Conservation (phyloP, 1,139 yeast genomes). For the Candida buenavistaensis region DNA sequence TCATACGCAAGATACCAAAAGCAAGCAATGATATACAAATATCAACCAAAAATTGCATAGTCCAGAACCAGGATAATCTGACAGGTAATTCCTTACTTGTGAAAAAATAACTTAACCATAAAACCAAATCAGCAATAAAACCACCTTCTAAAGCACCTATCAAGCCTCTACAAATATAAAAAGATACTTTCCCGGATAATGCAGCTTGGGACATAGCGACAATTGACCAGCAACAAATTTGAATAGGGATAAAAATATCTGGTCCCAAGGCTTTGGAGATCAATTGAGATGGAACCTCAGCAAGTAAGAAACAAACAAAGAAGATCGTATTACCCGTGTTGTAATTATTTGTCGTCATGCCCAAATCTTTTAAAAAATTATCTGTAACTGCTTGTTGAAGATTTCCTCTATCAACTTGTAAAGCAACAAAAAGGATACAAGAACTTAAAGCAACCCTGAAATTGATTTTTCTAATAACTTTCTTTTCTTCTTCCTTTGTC, state of each 20-base stretch:
- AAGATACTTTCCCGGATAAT: slow-evolving; percentile 23
- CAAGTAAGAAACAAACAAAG: slow-evolving; percentile 26
- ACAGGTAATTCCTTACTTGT: slow-evolving; percentile 27
- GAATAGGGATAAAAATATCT: slow-evolving; percentile 33
- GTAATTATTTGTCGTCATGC: slow-evolving; percentile 29
- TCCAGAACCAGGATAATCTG: slow-evolving; percentile 23
- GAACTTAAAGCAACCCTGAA: slow-evolving; percentile 29
- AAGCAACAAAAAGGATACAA: slow-evolving; percentile 31
- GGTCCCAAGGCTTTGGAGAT: slow-evolving; percentile 34
- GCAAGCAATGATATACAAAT: slow-evolving; percentile 40
- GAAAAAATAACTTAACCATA: slow-evolving; percentile 31
- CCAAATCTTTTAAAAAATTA: slow-evolving; percentile 28
- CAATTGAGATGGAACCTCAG: slow-evolving; percentile 36
- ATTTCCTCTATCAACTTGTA: slow-evolving; percentile 35
- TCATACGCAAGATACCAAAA: slow-evolving; percentile 29
- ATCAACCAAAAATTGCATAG: slow-evolving; percentile 20
- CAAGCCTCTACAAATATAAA: slow-evolving; percentile 27
- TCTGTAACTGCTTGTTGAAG: slow-evolving; percentile 34
- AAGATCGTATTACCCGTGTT: slow-evolving; percentile 33
- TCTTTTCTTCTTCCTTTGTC: slow-evolving; percentile 34
- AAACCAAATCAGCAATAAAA: slow-evolving; percentile 30
- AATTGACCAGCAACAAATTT: slow-evolving; percentile 32
- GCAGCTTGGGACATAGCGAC: slow-evolving; percentile 30
- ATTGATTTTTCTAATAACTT: slow-evolving; percentile 24
- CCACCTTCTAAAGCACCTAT: slow-evolving; percentile 33